Evolutionary conservation across 352 stramenopile species (phyloP).

Genomic region (Thalassiosira mediterranea): DNA sequence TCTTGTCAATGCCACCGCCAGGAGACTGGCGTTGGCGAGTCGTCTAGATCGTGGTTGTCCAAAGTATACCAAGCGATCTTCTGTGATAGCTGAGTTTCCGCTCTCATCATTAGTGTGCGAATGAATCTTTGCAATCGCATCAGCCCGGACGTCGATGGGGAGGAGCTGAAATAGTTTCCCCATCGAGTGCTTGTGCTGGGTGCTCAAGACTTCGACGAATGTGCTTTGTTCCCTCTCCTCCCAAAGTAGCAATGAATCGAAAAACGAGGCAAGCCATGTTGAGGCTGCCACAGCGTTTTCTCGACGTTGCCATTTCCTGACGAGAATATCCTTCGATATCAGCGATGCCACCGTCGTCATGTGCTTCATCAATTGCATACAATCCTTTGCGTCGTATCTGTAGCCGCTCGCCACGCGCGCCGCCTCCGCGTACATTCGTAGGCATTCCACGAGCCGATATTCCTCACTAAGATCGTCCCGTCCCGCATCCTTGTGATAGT

Average conservation of each 20-base stretch:
- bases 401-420: conserved; percentile 57
- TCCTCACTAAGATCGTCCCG: conserved; percentile 39
- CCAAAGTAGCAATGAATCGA: conserved; percentile 65
- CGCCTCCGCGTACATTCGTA: conserved; percentile 62
- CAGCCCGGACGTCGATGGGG: conserved; percentile 33
- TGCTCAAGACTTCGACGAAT: conserved; percentile 64
- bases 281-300: conserved; percentile 56
- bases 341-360: conserved; percentile 53
- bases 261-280: conserved; percentile 61
- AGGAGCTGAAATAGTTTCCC: conserved; percentile 57
- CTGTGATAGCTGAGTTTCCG: conserved; percentile 29
- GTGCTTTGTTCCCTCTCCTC: conserved; percentile 55
- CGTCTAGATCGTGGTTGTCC: conserved; percentile 47
- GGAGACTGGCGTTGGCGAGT: conserved; percentile 28
- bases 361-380: conserved; percentile 69
- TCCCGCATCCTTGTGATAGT: conserved; percentile 73
- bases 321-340: conserved; percentile 65
- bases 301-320: conserved; percentile 38
- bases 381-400: conserved; percentile 59
- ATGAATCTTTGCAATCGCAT: conserved; percentile 33
- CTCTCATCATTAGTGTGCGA: not conserved
- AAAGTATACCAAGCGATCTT: conserved; percentile 43
- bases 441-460: conserved; percentile 62
- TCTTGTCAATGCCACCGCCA: conserved; percentile 42
- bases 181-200: conserved; percentile 55